Percentiles rank a stretch among this genome's conserved stretches.
Evolutionary conservation across 805 yeast species (phyloP).

Genomic region (Barnettozyma siamensis): DNA sequence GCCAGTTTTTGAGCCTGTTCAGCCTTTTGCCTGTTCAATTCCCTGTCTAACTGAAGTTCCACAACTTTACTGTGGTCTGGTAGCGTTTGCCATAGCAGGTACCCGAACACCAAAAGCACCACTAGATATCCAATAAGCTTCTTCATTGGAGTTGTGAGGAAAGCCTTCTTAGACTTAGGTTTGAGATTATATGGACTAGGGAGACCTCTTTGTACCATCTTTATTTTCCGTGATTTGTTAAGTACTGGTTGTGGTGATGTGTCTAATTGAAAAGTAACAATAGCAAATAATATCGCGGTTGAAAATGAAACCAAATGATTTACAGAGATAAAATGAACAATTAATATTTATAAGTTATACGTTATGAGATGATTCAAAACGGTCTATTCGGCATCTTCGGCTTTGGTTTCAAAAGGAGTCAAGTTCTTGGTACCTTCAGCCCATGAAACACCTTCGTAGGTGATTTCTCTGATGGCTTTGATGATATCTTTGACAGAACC

Average conservation of each 20-base stretch:
- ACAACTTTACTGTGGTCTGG: slow-evolving; percentile 20
- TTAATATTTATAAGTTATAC: too few relatives aligned
- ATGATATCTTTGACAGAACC: slow-evolving; percentile 73
- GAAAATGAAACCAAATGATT: too few relatives aligned
- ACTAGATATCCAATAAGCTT: slow-evolving; percentile 35
- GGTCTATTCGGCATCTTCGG: slow-evolving; percentile 32
- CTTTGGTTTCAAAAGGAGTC: slow-evolving; percentile 67
- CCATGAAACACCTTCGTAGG: slow-evolving; percentile 77
- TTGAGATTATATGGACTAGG: slow-evolving; percentile 40
- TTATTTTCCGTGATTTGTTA: slow-evolving; percentile 23
- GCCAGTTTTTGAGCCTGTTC: background rate
- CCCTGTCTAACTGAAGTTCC: slow-evolving; percentile 24
- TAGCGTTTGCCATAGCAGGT: slow-evolving; percentile 26
- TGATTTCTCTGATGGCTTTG: slow-evolving; percentile 67
- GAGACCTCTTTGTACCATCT: slow-evolving; percentile 30
- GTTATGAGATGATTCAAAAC: background rate
- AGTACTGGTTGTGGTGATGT: too few relatives aligned
- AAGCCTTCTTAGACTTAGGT: slow-evolving; percentile 17
- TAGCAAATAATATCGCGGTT: background rate
- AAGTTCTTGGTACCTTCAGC: slow-evolving; percentile 73
- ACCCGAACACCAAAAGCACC: slow-evolving; percentile 29
- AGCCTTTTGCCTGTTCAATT: slow-evolving; percentile 1
- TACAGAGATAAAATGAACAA: too few relatives aligned
- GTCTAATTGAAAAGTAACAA: too few relatives aligned
- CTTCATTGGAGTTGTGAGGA: slow-evolving; percentile 44